A percentile compares a stretch with the other conserved stretches of the same genome.
Evolutionary conservation across 2,329 filamentous ascomycete genomes (phyloP).

Genomic region (Paecilomyces variotii): DNA sequence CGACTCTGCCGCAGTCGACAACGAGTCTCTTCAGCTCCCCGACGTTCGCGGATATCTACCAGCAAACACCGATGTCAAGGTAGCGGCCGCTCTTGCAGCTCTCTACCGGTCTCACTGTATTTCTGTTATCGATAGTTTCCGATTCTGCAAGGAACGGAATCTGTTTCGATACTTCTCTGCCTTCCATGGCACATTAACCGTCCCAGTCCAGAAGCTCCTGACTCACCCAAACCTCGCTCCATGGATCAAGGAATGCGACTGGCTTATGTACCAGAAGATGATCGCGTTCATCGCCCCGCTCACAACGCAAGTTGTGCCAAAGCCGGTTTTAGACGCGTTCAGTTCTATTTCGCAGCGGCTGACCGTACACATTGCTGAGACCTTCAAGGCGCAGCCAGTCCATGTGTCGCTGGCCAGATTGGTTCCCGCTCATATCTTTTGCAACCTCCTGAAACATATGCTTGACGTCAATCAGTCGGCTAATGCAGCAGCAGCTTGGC

Average conservation of each 20-base stretch:
- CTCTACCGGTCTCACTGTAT: constrained; percentile 93
- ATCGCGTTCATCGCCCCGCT: constrained; percentile 84
- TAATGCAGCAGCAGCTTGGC: constrained; percentile 86
- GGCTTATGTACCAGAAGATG: constrained; percentile 94
- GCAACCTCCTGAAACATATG: constrained; percentile 74
- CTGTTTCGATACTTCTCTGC: constrained; percentile 93
- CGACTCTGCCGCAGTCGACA: constrained; percentile 43
- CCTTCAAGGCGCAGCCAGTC: constrained; percentile 73
- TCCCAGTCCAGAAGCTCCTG: constrained; percentile 90
- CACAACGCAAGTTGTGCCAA: constrained; percentile 83
- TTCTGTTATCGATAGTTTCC: constrained; percentile 87
- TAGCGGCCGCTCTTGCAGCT: constrained; percentile 75
- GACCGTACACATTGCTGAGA: constrained; percentile 71
- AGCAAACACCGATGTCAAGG: constrained; percentile 72
- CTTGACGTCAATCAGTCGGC: constrained; percentile 88
- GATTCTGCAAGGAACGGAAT: constrained; percentile 93
- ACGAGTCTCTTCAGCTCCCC: constrained; percentile 72
- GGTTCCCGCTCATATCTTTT: constrained; percentile 80
- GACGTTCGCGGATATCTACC: constrained; percentile 76
- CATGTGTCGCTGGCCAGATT: constrained; percentile 85
- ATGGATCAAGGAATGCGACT: constrained; percentile 95
- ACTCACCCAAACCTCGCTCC: constrained; percentile 70
- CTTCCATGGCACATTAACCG: constrained; percentile 92
- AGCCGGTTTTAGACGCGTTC: constrained; percentile 76
- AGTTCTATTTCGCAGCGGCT: constrained; percentile 77